Conservation (phyloP, 352 stramenopile species). For the Peronospora farinosa region DNA sequence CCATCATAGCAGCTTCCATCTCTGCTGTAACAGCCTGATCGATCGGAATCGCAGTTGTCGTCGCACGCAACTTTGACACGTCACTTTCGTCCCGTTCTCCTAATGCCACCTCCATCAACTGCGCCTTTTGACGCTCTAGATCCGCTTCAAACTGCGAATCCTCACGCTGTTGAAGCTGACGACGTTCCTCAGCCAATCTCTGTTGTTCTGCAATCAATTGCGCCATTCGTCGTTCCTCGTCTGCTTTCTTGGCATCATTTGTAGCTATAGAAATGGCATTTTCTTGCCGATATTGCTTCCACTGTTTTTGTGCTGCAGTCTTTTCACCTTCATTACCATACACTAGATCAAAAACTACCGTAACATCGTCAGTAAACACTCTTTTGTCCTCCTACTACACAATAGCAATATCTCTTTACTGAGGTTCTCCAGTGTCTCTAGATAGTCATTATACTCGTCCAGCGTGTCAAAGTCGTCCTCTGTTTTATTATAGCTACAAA, state of each 20-base stretch:
- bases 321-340: conserved; percentile 74
- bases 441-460: conserved; percentile 85
- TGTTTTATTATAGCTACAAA: conserved; percentile 81
- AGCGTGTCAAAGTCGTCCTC: conserved; percentile 84
- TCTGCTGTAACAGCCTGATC: conserved; percentile 82
- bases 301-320: conserved; percentile 66
- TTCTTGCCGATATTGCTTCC: conserved; percentile 81
- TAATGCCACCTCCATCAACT: conserved; percentile 82
- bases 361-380: conserved; percentile 9
- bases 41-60: conserved; percentile 78
- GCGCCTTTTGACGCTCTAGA: conserved; percentile 69
- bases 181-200: conserved; percentile 66
- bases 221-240: conserved; percentile 80
- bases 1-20: conserved; percentile 87
- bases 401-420: conserved; percentile 33
- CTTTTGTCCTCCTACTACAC: background rate
- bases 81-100: conserved; percentile 78
- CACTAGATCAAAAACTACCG: conserved; percentile 76
- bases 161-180: conserved; percentile 68
- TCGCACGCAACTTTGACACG: conserved; percentile 61
- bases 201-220: conserved; percentile 82
- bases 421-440: conserved; percentile 80
- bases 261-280: conserved; percentile 79
- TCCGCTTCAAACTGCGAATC: conserved; percentile 79
- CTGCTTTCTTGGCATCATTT: conserved; percentile 81